Conservation (phyloP, 1,284 basidiomycete species). For the Trichosporon sp. region DNA sequence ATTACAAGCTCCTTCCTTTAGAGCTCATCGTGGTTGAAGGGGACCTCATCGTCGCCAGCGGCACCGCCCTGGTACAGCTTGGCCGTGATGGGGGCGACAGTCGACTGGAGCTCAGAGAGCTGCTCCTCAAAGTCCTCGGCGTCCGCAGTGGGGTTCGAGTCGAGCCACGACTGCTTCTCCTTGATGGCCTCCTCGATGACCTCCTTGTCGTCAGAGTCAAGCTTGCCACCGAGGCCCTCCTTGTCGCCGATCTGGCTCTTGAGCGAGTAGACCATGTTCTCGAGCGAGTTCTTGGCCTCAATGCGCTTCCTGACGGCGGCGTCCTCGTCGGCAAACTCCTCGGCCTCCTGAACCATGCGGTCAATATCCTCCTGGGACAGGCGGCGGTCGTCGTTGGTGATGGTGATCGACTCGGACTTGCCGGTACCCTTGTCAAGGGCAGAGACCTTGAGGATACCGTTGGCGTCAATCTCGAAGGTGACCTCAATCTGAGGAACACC, state of each 20-base stretch:
- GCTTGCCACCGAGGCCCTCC: conserved; percentile 85
- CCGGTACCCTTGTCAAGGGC: conserved; percentile 90
- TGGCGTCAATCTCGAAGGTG: conserved; percentile 86
- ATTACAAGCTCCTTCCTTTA: conserved; percentile 25
- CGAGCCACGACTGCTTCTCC: conserved; percentile 87
- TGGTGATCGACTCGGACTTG: conserved; percentile 81
- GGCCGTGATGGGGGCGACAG: conserved; percentile 68
- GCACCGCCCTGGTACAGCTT: conserved; percentile 65
- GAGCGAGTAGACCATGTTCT: conserved; percentile 61
- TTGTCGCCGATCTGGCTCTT: conserved; percentile 81
- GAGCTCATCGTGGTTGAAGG: conserved; percentile 51
- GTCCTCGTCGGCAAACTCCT: conserved; percentile 78
- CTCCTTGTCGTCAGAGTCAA: conserved; percentile 84
- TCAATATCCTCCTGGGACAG: conserved; percentile 81
- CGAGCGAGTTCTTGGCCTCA: conserved; percentile 53
- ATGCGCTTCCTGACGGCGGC: conserved; percentile 82
- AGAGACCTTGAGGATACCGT: conserved; percentile 84
- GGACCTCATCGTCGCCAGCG: conserved; percentile 43
- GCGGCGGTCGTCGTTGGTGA: conserved; percentile 67
- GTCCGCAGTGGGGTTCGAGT: conserved; percentile 69
- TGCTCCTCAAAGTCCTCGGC: conserved; percentile 91
- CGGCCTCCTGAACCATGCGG: conserved; percentile 87
- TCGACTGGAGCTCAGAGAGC: conserved; percentile 66
- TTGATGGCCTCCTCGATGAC: conserved; percentile 74
- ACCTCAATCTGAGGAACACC: conserved; percentile 95